Evolutionary conservation across 176 grass and related monocot genomes (phyloP), one percentile per base, ranked within the genome.

Genomic region (Bromus sterilis): DNA sequence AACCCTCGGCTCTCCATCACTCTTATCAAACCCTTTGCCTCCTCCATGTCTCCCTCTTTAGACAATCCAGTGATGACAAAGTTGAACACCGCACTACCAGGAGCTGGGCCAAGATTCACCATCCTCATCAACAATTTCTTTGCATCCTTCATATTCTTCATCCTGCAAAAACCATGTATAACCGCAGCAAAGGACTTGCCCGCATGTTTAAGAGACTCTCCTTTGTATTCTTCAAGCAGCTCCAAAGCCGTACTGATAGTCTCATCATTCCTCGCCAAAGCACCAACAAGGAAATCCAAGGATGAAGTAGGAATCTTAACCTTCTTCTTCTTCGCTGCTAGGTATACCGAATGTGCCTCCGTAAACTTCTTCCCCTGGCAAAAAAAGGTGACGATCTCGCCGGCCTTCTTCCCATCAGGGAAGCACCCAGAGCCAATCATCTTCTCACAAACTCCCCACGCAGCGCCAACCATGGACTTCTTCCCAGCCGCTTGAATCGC

Each of bases 21-120:
- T 85, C 83, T 90, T 78, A 89, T 61, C 83, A 99, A 86, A 84
- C 43, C 67, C 66, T 82, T 87, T 58, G 93, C 97, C 51, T 92
- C 87, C 48, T 95, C 82, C 85, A 99, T 86, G 74, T 95, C 89
- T 87, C 89, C 89, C 71, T 57, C 78, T 85, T 91, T 90, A 37
- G 93, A 93, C 56, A 93, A 59, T 53, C 89, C 89, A 7, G 91
- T 93, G 67, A 99, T 87, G 57, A 92, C 93, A 95, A 85, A 89
- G 87, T 99, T 95, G 65, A 96, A 99, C 44, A 79, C 93, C 11
- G 87, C 89, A 80, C 66, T 91, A 82, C 91, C 87, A 65, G 93
- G 97, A 77, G 89, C 78, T 24, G 91, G 91, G 9, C 85, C 93
- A 71, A 90, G 86, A 88, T 93, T 65, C 21, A 85, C 87, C 93